phyloP scores from a whole-genome alignment of 2,329 filamentous ascomycete genomes.

The Epichloe aotearoae region DNA sequence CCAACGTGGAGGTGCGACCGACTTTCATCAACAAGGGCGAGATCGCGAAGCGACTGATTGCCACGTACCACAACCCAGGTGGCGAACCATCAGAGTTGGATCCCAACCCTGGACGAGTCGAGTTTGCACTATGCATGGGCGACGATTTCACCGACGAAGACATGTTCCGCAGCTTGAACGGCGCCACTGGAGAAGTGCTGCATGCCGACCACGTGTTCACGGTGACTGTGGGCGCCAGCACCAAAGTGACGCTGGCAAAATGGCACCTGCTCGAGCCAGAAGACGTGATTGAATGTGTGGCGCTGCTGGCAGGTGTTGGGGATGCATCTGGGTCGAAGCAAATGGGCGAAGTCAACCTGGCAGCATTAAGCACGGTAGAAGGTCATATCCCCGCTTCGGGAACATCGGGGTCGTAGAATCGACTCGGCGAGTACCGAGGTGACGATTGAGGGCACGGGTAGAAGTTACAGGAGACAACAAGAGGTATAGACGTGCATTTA shows the following conservation, averaged over 20 bases:
- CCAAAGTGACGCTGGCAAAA: constrained; percentile 78
- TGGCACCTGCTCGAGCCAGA: constrained; percentile 83
- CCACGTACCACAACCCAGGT: constrained; percentile 48
- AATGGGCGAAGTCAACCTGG: constrained; percentile 41
- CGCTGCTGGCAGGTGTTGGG: constrained; percentile 39
- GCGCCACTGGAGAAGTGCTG: constrained; percentile 38
- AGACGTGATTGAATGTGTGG: constrained; percentile 65
- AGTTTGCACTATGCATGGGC: constrained; percentile 82
- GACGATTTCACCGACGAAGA: constrained; percentile 98
- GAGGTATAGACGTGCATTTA: not conserved
- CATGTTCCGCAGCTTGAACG: constrained; percentile 75
- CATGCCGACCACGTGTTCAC: constrained; percentile 62
- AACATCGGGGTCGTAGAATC: not conserved
- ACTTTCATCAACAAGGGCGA: constrained; percentile 97
- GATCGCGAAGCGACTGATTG: constrained; percentile 73
- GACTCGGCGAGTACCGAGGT: not conserved
- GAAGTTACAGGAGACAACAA: not conserved
- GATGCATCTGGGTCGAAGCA: constrained; percentile 23
- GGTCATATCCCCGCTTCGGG: constrained; percentile 29
- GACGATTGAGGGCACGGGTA: not conserved
- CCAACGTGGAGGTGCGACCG: constrained; percentile 91
- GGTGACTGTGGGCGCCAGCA: constrained; percentile 82
- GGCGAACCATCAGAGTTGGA: constrained; percentile 32
- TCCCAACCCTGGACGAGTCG: constrained; percentile 40
- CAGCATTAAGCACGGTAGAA: constrained; percentile 39